phyloP scores from a whole-genome alignment of 768 basidiomycete species.

The Lanmaoa pseudosensibilis region DNA sequence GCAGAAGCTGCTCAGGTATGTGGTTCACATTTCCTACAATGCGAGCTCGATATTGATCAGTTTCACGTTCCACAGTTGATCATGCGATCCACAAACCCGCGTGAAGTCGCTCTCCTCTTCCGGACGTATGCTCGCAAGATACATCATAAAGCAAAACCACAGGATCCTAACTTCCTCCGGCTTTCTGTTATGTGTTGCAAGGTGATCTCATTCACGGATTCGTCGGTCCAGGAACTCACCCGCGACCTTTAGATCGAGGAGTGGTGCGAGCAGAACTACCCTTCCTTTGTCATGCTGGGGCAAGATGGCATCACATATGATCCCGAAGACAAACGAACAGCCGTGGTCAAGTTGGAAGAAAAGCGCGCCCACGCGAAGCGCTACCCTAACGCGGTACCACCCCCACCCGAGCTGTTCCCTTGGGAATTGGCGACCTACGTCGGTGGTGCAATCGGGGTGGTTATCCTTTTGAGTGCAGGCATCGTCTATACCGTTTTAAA shows the following conservation, averaged over 20 bases:
- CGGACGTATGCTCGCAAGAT: slow-evolving; percentile 78
- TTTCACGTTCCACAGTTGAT: slow-evolving; percentile 60
- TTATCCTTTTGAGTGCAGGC: slow-evolving; percentile 27
- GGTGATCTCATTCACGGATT: slow-evolving; percentile 40
- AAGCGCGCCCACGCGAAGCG: slow-evolving; percentile 38
- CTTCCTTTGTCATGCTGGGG: slow-evolving; percentile 67
- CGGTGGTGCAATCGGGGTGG: slow-evolving; percentile 25
- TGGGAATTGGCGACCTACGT: slow-evolving; percentile 35
- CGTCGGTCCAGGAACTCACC: slow-evolving; percentile 9
- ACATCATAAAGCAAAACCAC: slow-evolving; percentile 72
- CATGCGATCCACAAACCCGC: slow-evolving; percentile 87
- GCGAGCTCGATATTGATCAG: neutral
- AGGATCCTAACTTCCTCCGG: slow-evolving; percentile 85
- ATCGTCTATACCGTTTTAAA: slow-evolving; percentile 27
- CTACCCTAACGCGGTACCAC: slow-evolving; percentile 10
- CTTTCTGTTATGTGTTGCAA: slow-evolving; percentile 83
- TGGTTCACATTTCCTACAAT: slow-evolving; percentile 3
- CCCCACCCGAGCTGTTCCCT: slow-evolving; percentile 16
- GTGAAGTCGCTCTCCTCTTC: slow-evolving; percentile 89
- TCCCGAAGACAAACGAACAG: slow-evolving; percentile 55
- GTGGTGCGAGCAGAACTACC: slow-evolving; percentile 93
- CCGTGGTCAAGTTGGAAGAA: slow-evolving; percentile 47
- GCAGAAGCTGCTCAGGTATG: slow-evolving; percentile 82
- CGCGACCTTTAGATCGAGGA: slow-evolving; percentile 68
- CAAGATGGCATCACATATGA: slow-evolving; percentile 39